A percentile compares a stretch with the other conserved stretches of the same genome.
Conservation (phyloP, 169 alveolate species). For the Plasmodium fragile region DNA sequence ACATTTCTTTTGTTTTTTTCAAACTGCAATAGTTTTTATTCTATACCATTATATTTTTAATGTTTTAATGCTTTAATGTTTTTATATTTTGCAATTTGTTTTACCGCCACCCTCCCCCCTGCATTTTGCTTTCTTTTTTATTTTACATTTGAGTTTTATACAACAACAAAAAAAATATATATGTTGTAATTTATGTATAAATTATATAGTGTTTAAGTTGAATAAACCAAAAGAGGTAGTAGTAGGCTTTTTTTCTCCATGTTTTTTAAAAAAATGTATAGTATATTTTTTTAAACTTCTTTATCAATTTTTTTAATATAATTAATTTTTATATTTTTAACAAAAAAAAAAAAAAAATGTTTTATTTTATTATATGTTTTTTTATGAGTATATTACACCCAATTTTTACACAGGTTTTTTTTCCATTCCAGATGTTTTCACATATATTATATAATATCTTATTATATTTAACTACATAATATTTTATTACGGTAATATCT, state of each 20-base stretch:
- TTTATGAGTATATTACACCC: background rate
- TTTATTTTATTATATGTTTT: background rate
- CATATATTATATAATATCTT: background rate
- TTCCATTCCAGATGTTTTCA: background rate
- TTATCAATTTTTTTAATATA: background rate
- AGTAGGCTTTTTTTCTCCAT: background rate
- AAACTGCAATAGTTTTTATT: background rate
- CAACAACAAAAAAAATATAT: background rate
- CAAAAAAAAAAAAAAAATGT: background rate
- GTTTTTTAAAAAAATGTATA: background rate
- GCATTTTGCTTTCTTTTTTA: background rate
- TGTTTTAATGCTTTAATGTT: background rate
- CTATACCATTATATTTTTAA: background rate
- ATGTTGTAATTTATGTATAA: constrained; percentile 1
- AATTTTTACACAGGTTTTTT: background rate
- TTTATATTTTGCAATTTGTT: constrained; percentile 10
- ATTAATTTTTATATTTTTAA: background rate
- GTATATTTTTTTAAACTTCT: background rate
- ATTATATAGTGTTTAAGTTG: background rate
- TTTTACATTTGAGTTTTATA: background rate
- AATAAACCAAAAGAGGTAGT: background rate
- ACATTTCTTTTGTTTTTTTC: background rate
- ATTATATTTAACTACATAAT: background rate
- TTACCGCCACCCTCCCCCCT: background rate
- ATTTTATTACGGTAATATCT: background rate